phyloP scores from a whole-genome alignment of 768 basidiomycete species.

The Russula lepida region DNA sequence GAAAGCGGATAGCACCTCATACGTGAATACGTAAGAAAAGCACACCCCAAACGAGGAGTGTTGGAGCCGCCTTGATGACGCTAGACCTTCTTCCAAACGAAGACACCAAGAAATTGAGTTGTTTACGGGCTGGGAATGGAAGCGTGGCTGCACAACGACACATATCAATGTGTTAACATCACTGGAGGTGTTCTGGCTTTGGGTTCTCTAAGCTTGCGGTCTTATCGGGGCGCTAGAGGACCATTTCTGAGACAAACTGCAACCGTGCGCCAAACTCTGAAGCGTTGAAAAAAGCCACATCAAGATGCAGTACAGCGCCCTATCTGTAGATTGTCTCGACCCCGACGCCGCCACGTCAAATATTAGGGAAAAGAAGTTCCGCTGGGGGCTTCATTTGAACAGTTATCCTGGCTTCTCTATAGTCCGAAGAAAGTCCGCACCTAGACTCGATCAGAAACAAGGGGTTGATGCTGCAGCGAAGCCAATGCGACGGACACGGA shows the following conservation, averaged over 20 bases:
- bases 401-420: not conserved
- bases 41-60: not conserved
- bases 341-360: conserved; percentile 8
- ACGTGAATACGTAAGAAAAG: not conserved
- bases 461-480: not conserved
- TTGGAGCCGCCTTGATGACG: not conserved
- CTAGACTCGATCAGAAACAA: conserved; percentile 1
- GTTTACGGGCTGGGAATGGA: not conserved
- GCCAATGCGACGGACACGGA: not conserved
- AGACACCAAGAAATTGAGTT: not conserved
- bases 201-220: conserved; percentile 3
- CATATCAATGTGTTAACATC: not conserved
- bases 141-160: not conserved
- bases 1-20: conserved; percentile 2
- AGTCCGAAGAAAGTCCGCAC: conserved; percentile 9
- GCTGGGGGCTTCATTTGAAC: not conserved
- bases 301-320: not conserved
- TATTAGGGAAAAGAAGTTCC: not conserved
- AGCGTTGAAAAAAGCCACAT: not conserved
- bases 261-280: not conserved
- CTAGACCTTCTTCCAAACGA: conserved; percentile 1
- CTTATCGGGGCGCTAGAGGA: not conserved
- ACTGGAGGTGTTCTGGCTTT: not conserved
- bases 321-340: not conserved
- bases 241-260: not conserved